Evolutionary conservation across 768 basidiomycete species (phyloP), one percentile per base, ranked within the genome.

Genomic region (Gloeophyllum trabeum): DNA sequence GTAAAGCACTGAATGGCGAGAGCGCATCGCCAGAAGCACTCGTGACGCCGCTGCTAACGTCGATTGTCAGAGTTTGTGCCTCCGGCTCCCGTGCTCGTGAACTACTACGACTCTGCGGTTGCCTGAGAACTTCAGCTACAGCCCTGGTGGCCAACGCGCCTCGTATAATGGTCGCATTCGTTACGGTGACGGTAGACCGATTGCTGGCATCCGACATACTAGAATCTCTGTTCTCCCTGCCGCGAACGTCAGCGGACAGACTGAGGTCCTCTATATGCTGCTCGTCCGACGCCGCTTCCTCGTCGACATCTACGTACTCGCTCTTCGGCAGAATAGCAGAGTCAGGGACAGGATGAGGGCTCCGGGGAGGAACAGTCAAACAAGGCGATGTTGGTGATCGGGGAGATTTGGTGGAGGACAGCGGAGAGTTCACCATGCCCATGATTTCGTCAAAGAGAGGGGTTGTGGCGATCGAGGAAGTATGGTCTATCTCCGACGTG

Each of bases 81-180:
- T n/a, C n/a, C n/a, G n/a, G n/a, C n/a, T n/a, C 10, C 28, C 16
- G 25, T 28, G 40, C 10, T 28, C 40, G 6, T 41, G 24, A 41
- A 10, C 16, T 6, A 10, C 40, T 12, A 6, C 24, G 13, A 20
- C 37, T 13, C 10, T 23, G 16, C 14, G 6, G 20, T 10, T 25
- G 21, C 35, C 65, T 61, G 28, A 76, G 54, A 14, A 76, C 64
- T 35, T 70, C 72, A n/a, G 76, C 75, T 6, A 70, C 63, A 10
- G 73, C 66, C 40, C 70, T 61, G 43, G 71, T 61, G 20, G 67
- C 73, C 7, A 78, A 58, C 18, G 65, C 71, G 41, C 61, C 63
- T 39, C 68, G 58, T 5, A 73, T 69, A 39, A 73, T 63, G n/a
- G 56, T 64, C 7, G 58, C 61, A 4, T 57, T 42, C 3, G 61